Evolutionary conservation across 306 rosid genomes (phyloP).

Genomic region (Sphenostylis stenocarpa): DNA sequence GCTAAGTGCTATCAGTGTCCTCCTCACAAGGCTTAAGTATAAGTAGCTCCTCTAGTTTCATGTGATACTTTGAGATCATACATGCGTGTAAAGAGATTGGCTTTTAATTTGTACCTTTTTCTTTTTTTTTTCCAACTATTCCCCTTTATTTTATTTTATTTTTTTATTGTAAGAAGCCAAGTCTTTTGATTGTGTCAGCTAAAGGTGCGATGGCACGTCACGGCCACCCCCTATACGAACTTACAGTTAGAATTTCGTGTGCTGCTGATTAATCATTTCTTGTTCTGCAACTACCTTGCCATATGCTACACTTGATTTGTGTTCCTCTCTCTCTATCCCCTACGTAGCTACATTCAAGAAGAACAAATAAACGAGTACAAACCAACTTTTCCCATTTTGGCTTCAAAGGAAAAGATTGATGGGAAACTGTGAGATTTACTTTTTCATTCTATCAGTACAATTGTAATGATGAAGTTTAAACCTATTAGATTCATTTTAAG

Average conservation of each 20-base stretch:
- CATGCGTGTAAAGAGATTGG: conserved; percentile 82
- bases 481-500: neutral
- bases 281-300: conserved; percentile 34
- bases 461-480: neutral
- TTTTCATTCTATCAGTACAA: neutral
- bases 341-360: neutral
- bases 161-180: conserved; percentile 40
- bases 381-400: conserved; percentile 7
- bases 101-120: conserved; percentile 37
- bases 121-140: neutral
- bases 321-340: neutral
- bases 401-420: conserved; percentile 1
- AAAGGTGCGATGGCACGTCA: conserved; percentile 72
- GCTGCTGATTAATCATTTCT: conserved; percentile 47
- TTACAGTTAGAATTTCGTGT: conserved; percentile 52
- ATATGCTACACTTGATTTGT: conserved; percentile 25
- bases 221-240: conserved; percentile 71
- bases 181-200: conserved; percentile 57
- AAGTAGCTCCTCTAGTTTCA: conserved; percentile 32
- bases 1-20: conserved; percentile 94
- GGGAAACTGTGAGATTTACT: neutral
- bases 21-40: conserved; percentile 71
- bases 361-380: neutral
- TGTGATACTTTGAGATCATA: conserved; percentile 39
- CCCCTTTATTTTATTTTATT: conserved; percentile 19